Conservation (phyloP, 108 stramenopile genomes). For the Bacterosira constricta region DNA sequence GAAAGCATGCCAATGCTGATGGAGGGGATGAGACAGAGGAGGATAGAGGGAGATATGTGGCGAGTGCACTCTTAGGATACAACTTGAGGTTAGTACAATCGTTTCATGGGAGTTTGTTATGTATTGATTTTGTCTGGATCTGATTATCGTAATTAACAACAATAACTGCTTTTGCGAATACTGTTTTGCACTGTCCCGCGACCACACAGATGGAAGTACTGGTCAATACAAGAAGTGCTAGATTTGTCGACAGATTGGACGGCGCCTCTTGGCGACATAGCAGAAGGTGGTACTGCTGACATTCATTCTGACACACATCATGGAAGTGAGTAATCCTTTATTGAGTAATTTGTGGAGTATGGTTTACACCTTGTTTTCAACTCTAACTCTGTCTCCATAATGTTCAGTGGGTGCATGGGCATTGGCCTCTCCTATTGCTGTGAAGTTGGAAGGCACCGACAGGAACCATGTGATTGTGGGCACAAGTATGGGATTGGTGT, state of each 20-base stretch:
- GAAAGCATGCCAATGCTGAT: slow-evolving; percentile 66
- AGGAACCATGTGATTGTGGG: slow-evolving; percentile 71
- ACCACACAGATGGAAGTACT: slow-evolving; percentile 42
- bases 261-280: slow-evolving; percentile 67
- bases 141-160: no score
- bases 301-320: slow-evolving; percentile 38
- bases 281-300: slow-evolving; percentile 56
- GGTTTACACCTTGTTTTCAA: background rate
- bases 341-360: background rate
- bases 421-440: slow-evolving; percentile 68
- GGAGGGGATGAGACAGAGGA: slow-evolving; percentile 82
- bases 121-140: no score
- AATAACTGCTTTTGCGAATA: background rate
- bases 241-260: slow-evolving; percentile 82
- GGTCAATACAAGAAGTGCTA: slow-evolving; percentile 68
- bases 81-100: slow-evolving; percentile 39
- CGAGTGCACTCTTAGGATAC: slow-evolving; percentile 76
- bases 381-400: background rate
- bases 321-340: slow-evolving; percentile 17
- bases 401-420: slow-evolving; percentile 74
- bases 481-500: slow-evolving; percentile 81
- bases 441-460: slow-evolving; percentile 72
- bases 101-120: no score
- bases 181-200: background rate
- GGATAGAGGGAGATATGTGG: slow-evolving; percentile 66